A percentile compares a stretch with the other conserved stretches of the same genome.
phyloP scores from a whole-genome alignment of 1,284 basidiomycete genomes.

The Ganoderma multipileum region DNA sequence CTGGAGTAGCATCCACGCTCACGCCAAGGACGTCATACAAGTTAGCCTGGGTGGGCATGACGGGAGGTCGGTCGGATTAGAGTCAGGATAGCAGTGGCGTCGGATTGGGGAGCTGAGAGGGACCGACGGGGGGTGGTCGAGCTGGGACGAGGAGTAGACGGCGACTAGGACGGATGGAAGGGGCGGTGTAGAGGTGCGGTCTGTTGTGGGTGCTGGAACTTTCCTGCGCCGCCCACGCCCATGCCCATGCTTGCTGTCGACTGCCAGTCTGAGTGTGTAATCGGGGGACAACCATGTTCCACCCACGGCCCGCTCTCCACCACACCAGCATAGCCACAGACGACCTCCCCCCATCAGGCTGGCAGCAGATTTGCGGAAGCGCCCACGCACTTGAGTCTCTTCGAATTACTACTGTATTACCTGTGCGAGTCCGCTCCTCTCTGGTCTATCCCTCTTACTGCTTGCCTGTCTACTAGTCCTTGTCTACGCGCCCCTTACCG shows the following conservation, averaged over 20 bases:
- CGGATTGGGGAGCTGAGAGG: neutral
- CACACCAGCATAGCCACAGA: neutral
- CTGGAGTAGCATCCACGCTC: conserved; percentile 45
- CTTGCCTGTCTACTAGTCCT: neutral
- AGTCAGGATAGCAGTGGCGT: neutral
- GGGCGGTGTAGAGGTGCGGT: neutral
- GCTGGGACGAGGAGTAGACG: neutral
- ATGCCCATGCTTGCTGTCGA: neutral
- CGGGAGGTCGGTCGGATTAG: neutral
- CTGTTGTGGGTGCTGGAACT: conserved; percentile 15
- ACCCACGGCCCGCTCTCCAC: too few species aligned
- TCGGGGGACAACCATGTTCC: neutral
- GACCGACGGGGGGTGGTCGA: neutral
- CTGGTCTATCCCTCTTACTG: neutral
- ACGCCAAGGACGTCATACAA: conserved; percentile 62
- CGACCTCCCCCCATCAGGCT: too few species aligned
- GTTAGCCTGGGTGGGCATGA: conserved; percentile 54
- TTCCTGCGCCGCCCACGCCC: too few species aligned
- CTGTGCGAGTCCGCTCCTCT: neutral
- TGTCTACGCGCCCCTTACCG: neutral
- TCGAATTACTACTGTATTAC: too few species aligned
- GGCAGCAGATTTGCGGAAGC: too few species aligned
- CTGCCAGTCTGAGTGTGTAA: neutral
- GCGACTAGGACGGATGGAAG: too few species aligned
- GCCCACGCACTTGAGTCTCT: too few species aligned